Evolutionary conservation across 768 basidiomycete genomes (phyloP).

Genomic region (Podaxis rugospora): DNA sequence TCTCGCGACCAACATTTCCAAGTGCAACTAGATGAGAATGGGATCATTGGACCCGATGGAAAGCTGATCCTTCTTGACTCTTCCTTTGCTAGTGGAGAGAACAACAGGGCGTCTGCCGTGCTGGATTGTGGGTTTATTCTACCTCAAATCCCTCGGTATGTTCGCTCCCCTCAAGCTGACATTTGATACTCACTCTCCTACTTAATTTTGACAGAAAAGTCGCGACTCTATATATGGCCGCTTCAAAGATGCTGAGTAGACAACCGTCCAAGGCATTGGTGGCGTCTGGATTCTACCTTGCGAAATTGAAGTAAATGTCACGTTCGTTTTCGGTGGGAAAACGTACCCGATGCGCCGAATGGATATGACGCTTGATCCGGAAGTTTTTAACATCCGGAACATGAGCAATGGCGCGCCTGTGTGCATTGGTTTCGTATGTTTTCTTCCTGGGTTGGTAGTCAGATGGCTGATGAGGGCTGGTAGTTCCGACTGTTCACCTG

Average conservation of each 20-base stretch:
- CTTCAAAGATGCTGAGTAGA: slow-evolving; percentile 68
- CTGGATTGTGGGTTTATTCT: slow-evolving; percentile 45
- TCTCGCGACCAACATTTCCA: slow-evolving; percentile 59
- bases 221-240: slow-evolving; percentile 80
- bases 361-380: slow-evolving; percentile 39
- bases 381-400: slow-evolving; percentile 37
- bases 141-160: slow-evolving; percentile 68
- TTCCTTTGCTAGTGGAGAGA: slow-evolving; percentile 27
- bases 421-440: slow-evolving; percentile 58
- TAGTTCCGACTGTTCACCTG: slow-evolving; percentile 71
- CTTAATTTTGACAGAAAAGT: neutral
- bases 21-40: slow-evolving; percentile 50
- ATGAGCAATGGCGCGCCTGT: slow-evolving; percentile 42
- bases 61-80: slow-evolving; percentile 27
- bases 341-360: slow-evolving; percentile 62
- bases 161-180: slow-evolving; percentile 19
- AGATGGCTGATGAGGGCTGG: neutral
- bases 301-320: slow-evolving; percentile 55
- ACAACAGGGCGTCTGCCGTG: slow-evolving; percentile 50
- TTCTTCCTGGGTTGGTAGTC: neutral
- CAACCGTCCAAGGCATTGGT: slow-evolving; percentile 35
- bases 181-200: neutral
- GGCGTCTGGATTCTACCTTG: slow-evolving; percentile 63
- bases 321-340: slow-evolving; percentile 57
- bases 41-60: slow-evolving; percentile 60